A percentile compares a stretch with the other conserved stretches of the same genome.
Conservation (phyloP, 2,329 filamentous ascomycete genomes). For the Apiospora aurea region DNA sequence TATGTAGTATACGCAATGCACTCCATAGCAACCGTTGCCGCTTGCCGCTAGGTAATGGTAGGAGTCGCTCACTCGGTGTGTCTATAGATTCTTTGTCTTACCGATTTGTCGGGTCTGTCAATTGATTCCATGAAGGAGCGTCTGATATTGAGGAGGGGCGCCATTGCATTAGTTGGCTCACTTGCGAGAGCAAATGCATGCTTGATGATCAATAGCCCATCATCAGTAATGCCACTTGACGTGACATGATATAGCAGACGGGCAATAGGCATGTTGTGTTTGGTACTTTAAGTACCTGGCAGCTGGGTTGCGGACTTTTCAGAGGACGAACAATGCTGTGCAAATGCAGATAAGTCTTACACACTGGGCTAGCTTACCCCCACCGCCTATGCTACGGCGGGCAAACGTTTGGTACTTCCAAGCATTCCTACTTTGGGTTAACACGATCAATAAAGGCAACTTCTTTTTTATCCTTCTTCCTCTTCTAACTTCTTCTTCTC, state of each 20-base stretch:
- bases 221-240: background rate
- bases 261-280: background rate
- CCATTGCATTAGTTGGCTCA: background rate
- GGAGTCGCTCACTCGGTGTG: background rate
- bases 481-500: background rate
- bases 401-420: slow-evolving; percentile 7
- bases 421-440: background rate
- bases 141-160: background rate
- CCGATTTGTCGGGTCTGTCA: slow-evolving; percentile 7
- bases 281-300: background rate
- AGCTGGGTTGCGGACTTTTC: background rate
- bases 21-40: background rate
- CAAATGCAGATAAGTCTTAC: background rate
- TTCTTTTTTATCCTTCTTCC: background rate
- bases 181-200: background rate
- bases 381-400: slow-evolving; percentile 16
- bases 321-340: background rate
- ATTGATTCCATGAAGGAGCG: background rate
- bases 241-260: background rate
- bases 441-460: background rate
- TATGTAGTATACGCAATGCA: background rate
- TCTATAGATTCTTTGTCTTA: background rate
- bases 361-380: background rate
- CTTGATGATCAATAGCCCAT: background rate
- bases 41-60: background rate